Evolutionary conservation across 1,139 yeast genomes (phyloP).

Genomic region (Kurtzmaniella quercitrusa): DNA sequence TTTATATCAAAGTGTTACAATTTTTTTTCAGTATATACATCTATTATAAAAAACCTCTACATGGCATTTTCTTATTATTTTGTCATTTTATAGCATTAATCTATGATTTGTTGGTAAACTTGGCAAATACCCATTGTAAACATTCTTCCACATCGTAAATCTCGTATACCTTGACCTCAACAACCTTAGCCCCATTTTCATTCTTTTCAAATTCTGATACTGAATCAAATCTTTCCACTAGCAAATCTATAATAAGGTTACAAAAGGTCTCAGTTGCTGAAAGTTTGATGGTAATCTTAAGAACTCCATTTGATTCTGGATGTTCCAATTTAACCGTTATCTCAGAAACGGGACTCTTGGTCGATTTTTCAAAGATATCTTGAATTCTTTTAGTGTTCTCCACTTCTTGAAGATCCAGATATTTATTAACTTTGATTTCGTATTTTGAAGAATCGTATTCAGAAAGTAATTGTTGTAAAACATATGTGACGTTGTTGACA

Average conservation of each 20-base stretch:
- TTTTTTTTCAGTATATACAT: too few relatives aligned
- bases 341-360: slow-evolving; percentile 11
- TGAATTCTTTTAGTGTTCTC: slow-evolving; percentile 5
- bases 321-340: slow-evolving; percentile 1
- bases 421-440: slow-evolving; percentile 9
- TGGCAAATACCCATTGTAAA: slow-evolving; percentile 54
- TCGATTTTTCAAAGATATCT: slow-evolving; percentile 15
- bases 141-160: slow-evolving; percentile 62
- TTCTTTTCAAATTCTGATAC: slow-evolving; percentile 26
- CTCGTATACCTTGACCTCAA: slow-evolving; percentile 52
- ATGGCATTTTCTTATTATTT: not conserved
- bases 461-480: slow-evolving; percentile 30
- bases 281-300: slow-evolving; percentile 27
- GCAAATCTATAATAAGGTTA: slow-evolving; percentile 29
- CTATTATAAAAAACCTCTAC: too few relatives aligned
- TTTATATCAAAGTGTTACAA: too few relatives aligned
- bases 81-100: not conserved
- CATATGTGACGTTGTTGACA: slow-evolving; percentile 36
- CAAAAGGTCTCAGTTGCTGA: slow-evolving; percentile 42
- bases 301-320: slow-evolving; percentile 12
- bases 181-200: slow-evolving; percentile 32
- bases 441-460: slow-evolving; percentile 11
- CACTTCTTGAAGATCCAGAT: slow-evolving; percentile 11
- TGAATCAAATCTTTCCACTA: slow-evolving; percentile 29
- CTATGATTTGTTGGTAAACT: slow-evolving; percentile 20